Conservation (phyloP, 2,329 filamentous ascomycete species). For the Colletotrichum gloeosporioides region DNA sequence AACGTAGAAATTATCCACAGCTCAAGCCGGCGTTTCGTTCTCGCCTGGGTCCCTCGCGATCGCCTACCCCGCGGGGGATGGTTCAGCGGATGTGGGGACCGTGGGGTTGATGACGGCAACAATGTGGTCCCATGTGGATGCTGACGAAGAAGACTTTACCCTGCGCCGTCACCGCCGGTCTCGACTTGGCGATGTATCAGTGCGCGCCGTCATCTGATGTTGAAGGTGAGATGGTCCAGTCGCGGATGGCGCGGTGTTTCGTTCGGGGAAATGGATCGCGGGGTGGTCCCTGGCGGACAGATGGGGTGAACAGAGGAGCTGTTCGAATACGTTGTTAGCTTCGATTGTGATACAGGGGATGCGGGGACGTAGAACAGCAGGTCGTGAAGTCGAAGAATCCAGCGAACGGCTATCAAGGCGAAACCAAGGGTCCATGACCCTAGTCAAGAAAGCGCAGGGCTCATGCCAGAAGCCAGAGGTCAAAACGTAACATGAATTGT, state of each 20-base stretch:
- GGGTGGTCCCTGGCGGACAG: not conserved
- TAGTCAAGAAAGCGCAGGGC: not conserved
- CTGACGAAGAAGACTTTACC: not conserved
- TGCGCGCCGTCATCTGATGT: not conserved
- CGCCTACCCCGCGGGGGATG: not conserved
- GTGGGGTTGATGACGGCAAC: not conserved
- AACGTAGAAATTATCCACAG: not conserved
- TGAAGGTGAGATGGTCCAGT: accelerated
- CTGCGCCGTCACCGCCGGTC: not conserved
- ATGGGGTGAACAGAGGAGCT: not conserved
- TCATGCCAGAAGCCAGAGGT: not conserved
- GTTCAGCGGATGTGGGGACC: not conserved
- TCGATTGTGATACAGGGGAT: not conserved
- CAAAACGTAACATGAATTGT: accelerated
- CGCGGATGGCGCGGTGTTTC: not conserved
- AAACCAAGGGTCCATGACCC: not conserved
- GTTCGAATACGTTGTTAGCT: not conserved
- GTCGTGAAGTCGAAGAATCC: not conserved
- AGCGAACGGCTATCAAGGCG: not conserved
- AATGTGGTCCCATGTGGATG: not conserved
- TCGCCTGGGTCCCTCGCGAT: not conserved
- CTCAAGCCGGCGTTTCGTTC: not conserved
- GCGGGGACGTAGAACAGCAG: not conserved
- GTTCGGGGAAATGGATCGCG: not conserved
- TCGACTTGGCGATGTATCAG: not conserved